Evolutionary conservation across 2,329 filamentous ascomycete species (phyloP).

Genomic region (Trichoderma polysporum): DNA sequence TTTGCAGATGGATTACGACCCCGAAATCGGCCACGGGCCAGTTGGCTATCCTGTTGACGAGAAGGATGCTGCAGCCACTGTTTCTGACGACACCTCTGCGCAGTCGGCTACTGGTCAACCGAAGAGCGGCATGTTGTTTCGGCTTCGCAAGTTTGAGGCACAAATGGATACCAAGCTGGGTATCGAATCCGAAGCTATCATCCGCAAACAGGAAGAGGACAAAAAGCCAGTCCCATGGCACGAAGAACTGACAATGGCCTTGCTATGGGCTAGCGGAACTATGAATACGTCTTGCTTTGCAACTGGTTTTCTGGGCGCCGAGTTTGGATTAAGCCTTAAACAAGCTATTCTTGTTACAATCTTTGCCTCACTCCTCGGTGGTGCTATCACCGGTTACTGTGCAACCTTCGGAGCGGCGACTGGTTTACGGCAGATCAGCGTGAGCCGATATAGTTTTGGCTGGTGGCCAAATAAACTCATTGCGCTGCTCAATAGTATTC

Average conservation of each 20-base stretch:
- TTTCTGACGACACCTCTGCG: constrained; percentile 15
- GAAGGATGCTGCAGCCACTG: not conserved
- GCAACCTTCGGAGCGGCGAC: constrained; percentile 51
- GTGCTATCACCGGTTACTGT: constrained; percentile 41
- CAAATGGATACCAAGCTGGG: constrained; percentile 47
- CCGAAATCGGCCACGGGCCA: not conserved
- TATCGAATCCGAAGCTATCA: constrained; percentile 48
- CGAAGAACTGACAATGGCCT: constrained; percentile 49
- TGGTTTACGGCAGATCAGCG: constrained; percentile 51
- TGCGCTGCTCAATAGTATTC: constrained; percentile 41
- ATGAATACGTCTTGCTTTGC: constrained; percentile 53
- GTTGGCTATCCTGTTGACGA: not conserved
- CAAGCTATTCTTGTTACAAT: constrained; percentile 47
- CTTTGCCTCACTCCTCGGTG: constrained; percentile 44
- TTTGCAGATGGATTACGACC: constrained; percentile 11
- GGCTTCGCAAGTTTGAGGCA: constrained; percentile 43
- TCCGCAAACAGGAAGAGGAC: constrained; percentile 46
- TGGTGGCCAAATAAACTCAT: constrained; percentile 53
- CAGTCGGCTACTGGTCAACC: not conserved
- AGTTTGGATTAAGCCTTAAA: constrained; percentile 47
- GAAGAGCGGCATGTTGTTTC: constrained; percentile 34
- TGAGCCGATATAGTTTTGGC: constrained; percentile 50
- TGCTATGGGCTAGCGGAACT: constrained; percentile 52
- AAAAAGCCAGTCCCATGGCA: constrained; percentile 33
- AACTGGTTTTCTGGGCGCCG: constrained; percentile 51